These are phyloP conservation scores for Ophiostoma himal-ulmi DNA, from an alignment of 2,329 filamentous ascomycete species.

Conservation along the genomic window DNA sequence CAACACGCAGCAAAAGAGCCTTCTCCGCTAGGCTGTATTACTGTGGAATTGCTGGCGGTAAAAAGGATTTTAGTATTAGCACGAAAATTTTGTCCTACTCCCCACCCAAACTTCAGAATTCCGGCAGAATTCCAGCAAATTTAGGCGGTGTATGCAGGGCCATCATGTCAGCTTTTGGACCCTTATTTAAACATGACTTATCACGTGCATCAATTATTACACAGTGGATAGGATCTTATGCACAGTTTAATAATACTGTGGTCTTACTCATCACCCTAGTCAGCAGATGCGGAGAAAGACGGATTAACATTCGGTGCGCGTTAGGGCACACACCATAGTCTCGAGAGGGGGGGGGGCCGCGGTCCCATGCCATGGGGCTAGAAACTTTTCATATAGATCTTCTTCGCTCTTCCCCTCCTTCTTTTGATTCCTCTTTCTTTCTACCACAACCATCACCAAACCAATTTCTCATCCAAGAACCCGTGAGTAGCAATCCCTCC, in stretches of 20 bases:
- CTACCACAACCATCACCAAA: constrained; percentile 37
- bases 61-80: constrained; percentile 1
- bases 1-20: constrained; percentile 6
- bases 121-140: constrained; percentile 21
- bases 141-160: constrained; percentile 23
- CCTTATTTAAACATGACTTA: not conserved
- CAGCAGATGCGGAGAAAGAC: constrained; percentile 18
- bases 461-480: constrained; percentile 42
- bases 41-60: constrained; percentile 1
- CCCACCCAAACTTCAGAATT: constrained; percentile 14
- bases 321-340: constrained; percentile 27
- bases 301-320: constrained; percentile 25
- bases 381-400: constrained; percentile 17
- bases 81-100: constrained; percentile 22
- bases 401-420: constrained; percentile 13
- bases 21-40: not conserved
- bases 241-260: not conserved
- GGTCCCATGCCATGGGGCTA: constrained; percentile 12
- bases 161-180: not conserved
- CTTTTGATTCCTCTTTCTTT: constrained; percentile 16
- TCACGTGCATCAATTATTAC: not conserved
- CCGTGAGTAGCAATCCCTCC: constrained; percentile 26
- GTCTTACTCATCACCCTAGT: constrained; percentile 15
- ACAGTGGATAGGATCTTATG: not conserved
- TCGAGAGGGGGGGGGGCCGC: not conserved